phyloP scores from a whole-genome alignment of 1,139 yeast genomes.

The Magnusiomyces starmeri region DNA sequence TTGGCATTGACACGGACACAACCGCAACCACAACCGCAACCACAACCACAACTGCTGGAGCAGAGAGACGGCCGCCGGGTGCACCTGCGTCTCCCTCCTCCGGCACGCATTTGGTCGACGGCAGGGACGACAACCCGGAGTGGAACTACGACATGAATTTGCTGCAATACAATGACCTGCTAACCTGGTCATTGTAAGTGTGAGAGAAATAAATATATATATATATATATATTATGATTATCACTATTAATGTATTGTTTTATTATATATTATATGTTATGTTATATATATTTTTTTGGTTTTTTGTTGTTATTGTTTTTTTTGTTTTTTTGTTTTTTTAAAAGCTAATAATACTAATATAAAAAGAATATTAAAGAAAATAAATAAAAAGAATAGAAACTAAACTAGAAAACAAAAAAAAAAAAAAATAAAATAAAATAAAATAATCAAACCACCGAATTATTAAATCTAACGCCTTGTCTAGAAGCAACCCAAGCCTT shows the following conservation, averaged over 20 bases:
- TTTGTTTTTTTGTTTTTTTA: not conserved
- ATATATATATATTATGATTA: not conserved
- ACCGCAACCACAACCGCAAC: no score
- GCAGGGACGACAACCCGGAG: no score
- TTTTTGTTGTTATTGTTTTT: not conserved
- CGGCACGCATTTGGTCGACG: no score
- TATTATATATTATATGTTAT: no score
- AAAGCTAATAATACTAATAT: not conserved
- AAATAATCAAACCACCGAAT: not conserved
- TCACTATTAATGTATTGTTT: no score
- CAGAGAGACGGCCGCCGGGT: no score
- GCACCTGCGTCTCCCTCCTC: no score
- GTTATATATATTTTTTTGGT: not conserved
- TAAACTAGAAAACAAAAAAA: not conserved
- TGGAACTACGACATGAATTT: not conserved
- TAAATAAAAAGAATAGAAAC: not conserved
- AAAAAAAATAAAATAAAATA: not conserved
- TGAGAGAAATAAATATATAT: not conserved
- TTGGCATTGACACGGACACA: no score
- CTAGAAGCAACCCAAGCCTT: constrained; percentile 28
- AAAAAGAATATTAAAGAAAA: not conserved
- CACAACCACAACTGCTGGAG: no score
- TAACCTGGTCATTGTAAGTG: constrained; percentile 3
- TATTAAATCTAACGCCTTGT: constrained; percentile 1
- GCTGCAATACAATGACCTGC: constrained; percentile 1